A percentile compares a stretch with the other conserved stretches of the same genome.
These are phyloP conservation scores for Fraxinus albicans DNA, from an alignment of 305 asterid genomes.

Conservation along the genomic window DNA sequence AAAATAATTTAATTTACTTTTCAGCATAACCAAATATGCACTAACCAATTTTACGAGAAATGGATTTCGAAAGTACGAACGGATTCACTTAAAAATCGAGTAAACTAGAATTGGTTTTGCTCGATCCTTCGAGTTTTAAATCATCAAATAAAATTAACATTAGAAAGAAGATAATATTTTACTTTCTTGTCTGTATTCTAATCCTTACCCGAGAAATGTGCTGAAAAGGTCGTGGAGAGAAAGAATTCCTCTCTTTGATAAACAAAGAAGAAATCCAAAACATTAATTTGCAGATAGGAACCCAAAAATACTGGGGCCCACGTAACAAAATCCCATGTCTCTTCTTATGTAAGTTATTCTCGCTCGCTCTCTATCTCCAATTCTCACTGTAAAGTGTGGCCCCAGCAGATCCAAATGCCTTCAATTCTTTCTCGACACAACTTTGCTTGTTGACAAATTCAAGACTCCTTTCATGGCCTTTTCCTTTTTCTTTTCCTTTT, in stretches of 20 bases:
- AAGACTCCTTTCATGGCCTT: slow-evolving; percentile 46
- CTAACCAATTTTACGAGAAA: neutral
- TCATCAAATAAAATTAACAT: neutral
- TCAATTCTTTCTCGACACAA: slow-evolving; percentile 23
- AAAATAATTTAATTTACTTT: too few relatives aligned
- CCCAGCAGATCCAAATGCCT: slow-evolving; percentile 69
- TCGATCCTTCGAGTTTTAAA: neutral
- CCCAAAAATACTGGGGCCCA: slow-evolving; percentile 30
- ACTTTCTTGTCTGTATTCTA: too few relatives aligned
- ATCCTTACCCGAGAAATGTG: neutral
- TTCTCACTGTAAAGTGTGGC: slow-evolving; percentile 43
- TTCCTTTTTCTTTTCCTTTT: neutral
- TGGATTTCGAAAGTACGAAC: neutral
- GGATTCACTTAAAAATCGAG: neutral
- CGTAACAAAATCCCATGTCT: slow-evolving; percentile 51
- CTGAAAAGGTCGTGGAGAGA: neutral
- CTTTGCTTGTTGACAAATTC: neutral
- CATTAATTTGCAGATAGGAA: neutral
- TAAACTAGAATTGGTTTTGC: neutral
- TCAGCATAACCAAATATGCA: neutral
- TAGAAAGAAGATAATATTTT: neutral
- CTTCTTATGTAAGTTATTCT: slow-evolving; percentile 50
- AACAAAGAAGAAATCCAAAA: neutral
- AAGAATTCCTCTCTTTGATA: neutral
- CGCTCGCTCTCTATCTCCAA: slow-evolving; percentile 15